Conservation (phyloP, 352 stramenopile species). For the Phytopythium sindhum region DNA sequence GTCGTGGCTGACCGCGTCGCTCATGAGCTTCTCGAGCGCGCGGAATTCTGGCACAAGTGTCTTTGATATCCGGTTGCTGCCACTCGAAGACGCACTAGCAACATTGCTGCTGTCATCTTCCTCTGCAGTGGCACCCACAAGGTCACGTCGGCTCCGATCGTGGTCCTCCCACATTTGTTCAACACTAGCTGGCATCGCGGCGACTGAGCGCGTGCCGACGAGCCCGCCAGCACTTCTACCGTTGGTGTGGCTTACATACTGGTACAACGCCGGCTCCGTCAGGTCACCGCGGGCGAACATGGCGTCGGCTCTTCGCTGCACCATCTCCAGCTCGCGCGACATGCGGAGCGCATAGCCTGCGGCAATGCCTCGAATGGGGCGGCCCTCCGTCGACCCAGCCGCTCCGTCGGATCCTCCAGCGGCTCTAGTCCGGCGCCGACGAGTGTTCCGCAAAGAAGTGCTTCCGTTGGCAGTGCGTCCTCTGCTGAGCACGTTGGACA, state of each 20-base stretch:
- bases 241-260: conserved; percentile 8
- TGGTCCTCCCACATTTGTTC: conserved; percentile 69
- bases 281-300: conserved; percentile 76
- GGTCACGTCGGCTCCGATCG: conserved; percentile 42
- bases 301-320: conserved; percentile 59
- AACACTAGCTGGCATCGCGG: conserved; percentile 10
- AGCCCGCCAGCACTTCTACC: background rate
- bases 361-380: conserved; percentile 57
- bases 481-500: conserved; percentile 60
- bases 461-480: conserved; percentile 8
- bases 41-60: conserved; percentile 54
- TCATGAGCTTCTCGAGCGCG: conserved; percentile 64
- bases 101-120: conserved; percentile 6
- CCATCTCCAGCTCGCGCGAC: conserved; percentile 71
- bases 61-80: conserved; percentile 23
- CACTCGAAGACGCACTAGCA: conserved; percentile 1
- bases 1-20: conserved; percentile 59
- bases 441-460: conserved; percentile 1
- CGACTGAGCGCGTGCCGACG: conserved; percentile 25
- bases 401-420: conserved; percentile 21
- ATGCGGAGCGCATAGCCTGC: conserved; percentile 71
- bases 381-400: conserved; percentile 18
- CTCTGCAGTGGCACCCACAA: conserved; percentile 17
- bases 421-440: conserved; percentile 15
- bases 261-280: conserved; percentile 39